These are phyloP conservation scores for Vaccinium corymbosum DNA, from an alignment of 148 eudicot species.

Conservation along the genomic window DNA sequence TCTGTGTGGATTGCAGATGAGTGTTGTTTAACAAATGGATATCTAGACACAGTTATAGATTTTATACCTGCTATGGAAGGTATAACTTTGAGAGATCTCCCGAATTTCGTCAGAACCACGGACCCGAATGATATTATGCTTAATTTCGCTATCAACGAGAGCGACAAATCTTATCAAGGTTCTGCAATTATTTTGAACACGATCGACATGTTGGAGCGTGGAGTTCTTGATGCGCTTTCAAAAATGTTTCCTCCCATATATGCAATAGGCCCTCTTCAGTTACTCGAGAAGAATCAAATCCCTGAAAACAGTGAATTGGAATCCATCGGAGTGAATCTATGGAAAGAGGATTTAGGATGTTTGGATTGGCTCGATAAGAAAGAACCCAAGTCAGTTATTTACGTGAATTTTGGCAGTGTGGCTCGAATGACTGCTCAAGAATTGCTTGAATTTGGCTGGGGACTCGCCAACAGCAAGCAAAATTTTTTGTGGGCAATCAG, in stretches of 20 bases:
- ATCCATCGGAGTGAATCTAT: constrained; percentile 21
- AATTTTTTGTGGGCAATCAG: constrained; percentile 35
- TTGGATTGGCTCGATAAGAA: constrained; percentile 28
- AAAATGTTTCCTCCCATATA: constrained; percentile 20
- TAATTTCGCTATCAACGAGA: background rate
- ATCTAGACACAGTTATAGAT: constrained; percentile 27
- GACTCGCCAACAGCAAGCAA: constrained; percentile 4
- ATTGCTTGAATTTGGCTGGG: constrained; percentile 29
- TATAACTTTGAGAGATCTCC: constrained; percentile 30
- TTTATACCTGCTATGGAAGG: constrained; percentile 34
- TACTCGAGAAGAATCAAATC: constrained; percentile 2
- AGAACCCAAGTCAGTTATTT: constrained; percentile 17
- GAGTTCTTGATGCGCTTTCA: constrained; percentile 9
- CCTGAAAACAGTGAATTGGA: background rate
- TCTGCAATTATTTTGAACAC: constrained; percentile 29
- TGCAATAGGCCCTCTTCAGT: constrained; percentile 27
- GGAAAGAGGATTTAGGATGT: constrained; percentile 31
- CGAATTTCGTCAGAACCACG: constrained; percentile 32
- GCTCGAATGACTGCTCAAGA: too few relatives aligned
- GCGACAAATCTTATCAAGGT: constrained; percentile 2
- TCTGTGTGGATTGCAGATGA: constrained; percentile 24
- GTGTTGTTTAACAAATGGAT: constrained; percentile 25
- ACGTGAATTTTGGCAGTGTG: too few relatives aligned
- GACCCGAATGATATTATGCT: constrained; percentile 22
- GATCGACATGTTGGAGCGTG: constrained; percentile 19